phyloP scores from a whole-genome alignment of 331 rosid species.

The Spiraea crenata region DNA sequence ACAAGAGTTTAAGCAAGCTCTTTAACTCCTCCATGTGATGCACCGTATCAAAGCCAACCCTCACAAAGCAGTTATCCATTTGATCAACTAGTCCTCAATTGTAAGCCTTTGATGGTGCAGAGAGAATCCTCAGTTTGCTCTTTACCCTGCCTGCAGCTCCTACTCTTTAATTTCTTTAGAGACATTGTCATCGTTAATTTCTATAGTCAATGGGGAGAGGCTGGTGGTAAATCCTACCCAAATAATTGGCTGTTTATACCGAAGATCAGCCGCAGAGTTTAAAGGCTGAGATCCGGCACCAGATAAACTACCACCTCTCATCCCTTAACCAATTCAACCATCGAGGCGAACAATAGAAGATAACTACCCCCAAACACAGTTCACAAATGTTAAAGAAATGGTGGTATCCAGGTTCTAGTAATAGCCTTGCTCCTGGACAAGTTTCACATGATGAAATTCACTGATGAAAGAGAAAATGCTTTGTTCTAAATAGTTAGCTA shows the following conservation, averaged over 20 bases:
- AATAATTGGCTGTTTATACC: neutral
- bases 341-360: neutral
- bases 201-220: neutral
- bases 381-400: neutral
- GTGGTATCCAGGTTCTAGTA: neutral
- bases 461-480: neutral
- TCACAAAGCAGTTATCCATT: no score
- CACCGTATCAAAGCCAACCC: no score
- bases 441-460: neutral
- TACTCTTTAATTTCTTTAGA: no score
- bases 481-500: no score
- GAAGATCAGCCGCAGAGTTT: neutral
- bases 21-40: no score
- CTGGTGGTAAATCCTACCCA: neutral
- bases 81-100: no score
- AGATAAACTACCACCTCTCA: neutral
- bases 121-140: no score
- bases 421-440: neutral
- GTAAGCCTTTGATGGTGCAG: no score
- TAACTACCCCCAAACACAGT: neutral
- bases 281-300: neutral
- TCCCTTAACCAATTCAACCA: neutral
- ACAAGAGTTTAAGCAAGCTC: no score
- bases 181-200: neutral
- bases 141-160: no score